Evolutionary conservation across 1,139 yeast genomes (phyloP).

Genomic region (Suhomyces wounanorum): DNA sequence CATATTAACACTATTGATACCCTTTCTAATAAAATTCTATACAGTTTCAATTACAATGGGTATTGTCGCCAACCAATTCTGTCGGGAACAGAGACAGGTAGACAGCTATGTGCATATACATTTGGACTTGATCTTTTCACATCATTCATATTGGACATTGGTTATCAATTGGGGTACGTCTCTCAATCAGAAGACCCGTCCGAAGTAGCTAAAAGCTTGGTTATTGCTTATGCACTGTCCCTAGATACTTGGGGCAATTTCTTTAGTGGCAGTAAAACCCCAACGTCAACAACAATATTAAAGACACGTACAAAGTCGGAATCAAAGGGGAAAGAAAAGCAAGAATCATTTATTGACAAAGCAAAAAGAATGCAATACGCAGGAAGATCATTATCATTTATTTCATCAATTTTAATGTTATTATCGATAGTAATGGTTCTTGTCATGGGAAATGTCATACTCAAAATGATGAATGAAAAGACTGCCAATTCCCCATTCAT

Average conservation of each 20-base stretch:
- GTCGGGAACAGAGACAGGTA: slow-evolving; percentile 19
- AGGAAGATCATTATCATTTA: slow-evolving; percentile 2
- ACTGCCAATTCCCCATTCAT: slow-evolving; percentile 1
- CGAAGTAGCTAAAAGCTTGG: slow-evolving; percentile 23
- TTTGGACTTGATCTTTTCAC: slow-evolving; percentile 14
- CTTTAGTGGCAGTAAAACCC: not conserved
- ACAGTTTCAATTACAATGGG: slow-evolving; percentile 49
- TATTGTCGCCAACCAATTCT: slow-evolving; percentile 39
- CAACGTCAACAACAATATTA: not conserved
- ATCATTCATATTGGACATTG: slow-evolving; percentile 12
- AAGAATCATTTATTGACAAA: slow-evolving; percentile 2
- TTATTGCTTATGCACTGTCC: slow-evolving; percentile 10
- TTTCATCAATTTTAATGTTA: slow-evolving; percentile 5
- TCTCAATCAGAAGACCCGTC: slow-evolving; percentile 40
- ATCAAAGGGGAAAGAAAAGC: not conserved
- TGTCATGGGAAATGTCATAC: slow-evolving; percentile 8
- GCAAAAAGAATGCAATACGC: slow-evolving; percentile 4
- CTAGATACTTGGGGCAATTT: slow-evolving; percentile 6
- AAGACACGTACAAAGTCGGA: not conserved
- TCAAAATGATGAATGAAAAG: not conserved
- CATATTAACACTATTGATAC: slow-evolving; percentile 43
- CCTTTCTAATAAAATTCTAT: slow-evolving; percentile 43
- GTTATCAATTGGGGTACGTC: slow-evolving; percentile 40
- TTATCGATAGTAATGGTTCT: slow-evolving; percentile 5
- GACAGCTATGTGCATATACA: slow-evolving; percentile 4